Evolutionary conservation across 2,329 filamentous ascomycete species (phyloP).

Genomic region (Sporothrix globosa): DNA sequence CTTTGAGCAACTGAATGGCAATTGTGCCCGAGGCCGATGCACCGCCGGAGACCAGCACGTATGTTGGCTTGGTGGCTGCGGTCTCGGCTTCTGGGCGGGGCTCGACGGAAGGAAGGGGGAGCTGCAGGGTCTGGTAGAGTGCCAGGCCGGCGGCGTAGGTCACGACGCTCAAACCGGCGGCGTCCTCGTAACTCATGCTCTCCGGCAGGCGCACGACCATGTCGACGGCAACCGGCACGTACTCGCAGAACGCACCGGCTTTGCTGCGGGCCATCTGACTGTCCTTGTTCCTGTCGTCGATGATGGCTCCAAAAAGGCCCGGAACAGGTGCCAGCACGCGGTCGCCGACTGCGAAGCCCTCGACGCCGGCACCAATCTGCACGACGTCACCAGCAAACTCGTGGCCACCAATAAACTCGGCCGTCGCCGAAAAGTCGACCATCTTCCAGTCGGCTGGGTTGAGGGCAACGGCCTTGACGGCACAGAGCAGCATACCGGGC

Average conservation of each 20-base stretch:
- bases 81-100: not conserved
- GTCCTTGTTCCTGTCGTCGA: slow-evolving; percentile 26
- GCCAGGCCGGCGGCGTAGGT: slow-evolving; percentile 34
- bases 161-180: slow-evolving; percentile 34
- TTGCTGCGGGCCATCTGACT: not conserved
- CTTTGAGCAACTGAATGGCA: slow-evolving; percentile 46
- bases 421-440: slow-evolving; percentile 37
- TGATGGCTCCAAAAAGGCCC: slow-evolving; percentile 26
- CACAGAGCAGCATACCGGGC: slow-evolving; percentile 29
- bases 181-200: slow-evolving; percentile 33
- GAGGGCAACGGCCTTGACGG: slow-evolving; percentile 39
- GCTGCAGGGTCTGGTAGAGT: slow-evolving; percentile 31
- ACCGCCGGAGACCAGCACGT: slow-evolving; percentile 48
- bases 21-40: slow-evolving; percentile 45
- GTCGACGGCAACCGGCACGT: slow-evolving; percentile 33
- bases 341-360: slow-evolving; percentile 31
- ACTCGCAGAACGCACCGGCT: slow-evolving; percentile 39
- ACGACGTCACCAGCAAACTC: slow-evolving; percentile 42
- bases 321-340: slow-evolving; percentile 35
- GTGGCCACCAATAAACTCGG: slow-evolving; percentile 39
- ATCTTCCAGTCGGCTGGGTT: slow-evolving; percentile 44
- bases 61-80: not conserved
- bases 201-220: slow-evolving; percentile 31
- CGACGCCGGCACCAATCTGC: slow-evolving; percentile 35
- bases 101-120: slow-evolving; percentile 26